Percentiles rank a stretch among this genome's conserved stretches.
Conservation (phyloP, 106 monocot species). For the Platanthera guangdongensis region DNA sequence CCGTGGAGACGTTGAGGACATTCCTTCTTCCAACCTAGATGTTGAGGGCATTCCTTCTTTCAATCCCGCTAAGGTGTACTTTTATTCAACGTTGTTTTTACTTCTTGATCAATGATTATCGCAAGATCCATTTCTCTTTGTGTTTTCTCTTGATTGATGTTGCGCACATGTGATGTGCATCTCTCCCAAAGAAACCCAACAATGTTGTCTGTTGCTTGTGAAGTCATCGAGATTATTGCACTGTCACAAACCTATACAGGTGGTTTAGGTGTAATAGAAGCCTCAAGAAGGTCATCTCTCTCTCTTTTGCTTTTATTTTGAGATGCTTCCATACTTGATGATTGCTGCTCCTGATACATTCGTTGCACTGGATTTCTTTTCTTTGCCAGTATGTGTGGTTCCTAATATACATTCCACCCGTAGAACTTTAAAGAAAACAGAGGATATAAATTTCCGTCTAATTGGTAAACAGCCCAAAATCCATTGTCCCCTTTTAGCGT, state of each 20-base stretch:
- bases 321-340: conserved; percentile 68
- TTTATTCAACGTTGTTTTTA: too few relatives aligned
- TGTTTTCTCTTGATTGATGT: too few relatives aligned
- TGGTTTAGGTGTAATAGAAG: conserved; percentile 32
- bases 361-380: conserved; percentile 81
- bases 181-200: too few relatives aligned
- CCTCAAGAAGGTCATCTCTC: conserved; percentile 26
- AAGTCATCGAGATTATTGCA: conserved; percentile 51
- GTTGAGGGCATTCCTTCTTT: too few relatives aligned
- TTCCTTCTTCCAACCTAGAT: too few relatives aligned
- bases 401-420: conserved; percentile 32
- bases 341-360: conserved; percentile 79
- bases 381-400: conserved; percentile 55
- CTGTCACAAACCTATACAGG: conserved; percentile 75
- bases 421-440: conserved; percentile 16
- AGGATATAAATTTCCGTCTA: conserved; percentile 11
- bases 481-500: too few relatives aligned
- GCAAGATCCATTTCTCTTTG: too few relatives aligned
- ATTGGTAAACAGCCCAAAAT: conserved; percentile 22
- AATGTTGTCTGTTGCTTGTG: conserved; percentile 67
- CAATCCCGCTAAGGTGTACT: too few relatives aligned
- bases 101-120: too few relatives aligned
- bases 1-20: too few relatives aligned
- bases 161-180: too few relatives aligned
- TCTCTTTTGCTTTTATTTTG: conserved; percentile 43